Evolutionary conservation across 805 yeast species (phyloP).

Genomic region (Priceomyces melissophilus): DNA sequence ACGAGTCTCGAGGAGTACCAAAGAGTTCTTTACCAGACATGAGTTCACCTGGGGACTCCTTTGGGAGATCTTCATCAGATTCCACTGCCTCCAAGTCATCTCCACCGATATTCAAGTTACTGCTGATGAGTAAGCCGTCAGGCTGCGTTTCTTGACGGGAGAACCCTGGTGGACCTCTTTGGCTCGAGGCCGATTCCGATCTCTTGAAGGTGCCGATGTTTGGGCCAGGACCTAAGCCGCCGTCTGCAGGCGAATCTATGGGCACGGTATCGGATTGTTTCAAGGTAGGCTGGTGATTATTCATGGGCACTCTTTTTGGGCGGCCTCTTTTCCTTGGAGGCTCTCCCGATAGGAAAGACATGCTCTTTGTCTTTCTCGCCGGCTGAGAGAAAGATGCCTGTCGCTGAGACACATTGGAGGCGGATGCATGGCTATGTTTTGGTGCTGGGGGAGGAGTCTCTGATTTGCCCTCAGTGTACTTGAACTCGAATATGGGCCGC

Average conservation of each 20-base stretch:
- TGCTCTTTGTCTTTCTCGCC: slow-evolving; percentile 22
- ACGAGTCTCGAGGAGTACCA: slow-evolving; percentile 38
- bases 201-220: slow-evolving; percentile 29
- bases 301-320: slow-evolving; percentile 30
- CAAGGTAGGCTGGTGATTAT: slow-evolving; percentile 21
- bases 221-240: slow-evolving; percentile 15
- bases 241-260: slow-evolving; percentile 14
- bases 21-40: slow-evolving; percentile 39
- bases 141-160: slow-evolving; percentile 40
- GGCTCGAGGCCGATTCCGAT: slow-evolving; percentile 7
- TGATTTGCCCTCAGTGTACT: slow-evolving; percentile 39
- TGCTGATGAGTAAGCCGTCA: slow-evolving; percentile 35
- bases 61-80: slow-evolving; percentile 12
- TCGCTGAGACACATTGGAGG: slow-evolving; percentile 37
- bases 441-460: slow-evolving; percentile 48
- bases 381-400: slow-evolving; percentile 15
- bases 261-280: slow-evolving; percentile 34
- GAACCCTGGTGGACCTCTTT: slow-evolving; percentile 15
- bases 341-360: slow-evolving; percentile 18
- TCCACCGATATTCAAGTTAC: slow-evolving; percentile 28
- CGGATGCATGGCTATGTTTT: slow-evolving; percentile 45
- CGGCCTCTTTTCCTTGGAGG: slow-evolving; percentile 36
- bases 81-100: slow-evolving; percentile 33
- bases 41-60: slow-evolving; percentile 28
- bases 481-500: slow-evolving; percentile 62